Conservation (phyloP, 768 basidiomycete species). For the Lentinula edodes region DNA sequence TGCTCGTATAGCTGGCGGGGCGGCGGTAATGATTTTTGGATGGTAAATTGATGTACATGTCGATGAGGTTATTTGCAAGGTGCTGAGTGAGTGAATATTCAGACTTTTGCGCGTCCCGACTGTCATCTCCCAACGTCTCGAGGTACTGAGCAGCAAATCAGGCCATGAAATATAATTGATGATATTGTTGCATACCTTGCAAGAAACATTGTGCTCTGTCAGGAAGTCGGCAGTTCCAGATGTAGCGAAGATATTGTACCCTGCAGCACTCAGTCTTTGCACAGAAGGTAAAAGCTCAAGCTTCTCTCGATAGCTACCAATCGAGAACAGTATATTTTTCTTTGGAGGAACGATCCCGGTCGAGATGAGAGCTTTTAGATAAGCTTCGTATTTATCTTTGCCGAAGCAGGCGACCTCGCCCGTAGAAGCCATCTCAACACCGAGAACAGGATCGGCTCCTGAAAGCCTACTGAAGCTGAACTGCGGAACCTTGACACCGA, state of each 20-base stretch:
- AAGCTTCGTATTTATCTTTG: conserved; percentile 95
- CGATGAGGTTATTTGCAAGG: conserved; percentile 93
- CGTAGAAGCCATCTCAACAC: conserved; percentile 99
- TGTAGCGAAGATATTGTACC: conserved; percentile 96
- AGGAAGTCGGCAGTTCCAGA: conserved; percentile 97
- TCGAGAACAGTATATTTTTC: conserved; percentile 96
- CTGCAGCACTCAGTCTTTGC: conserved; percentile 88
- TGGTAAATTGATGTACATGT: conserved; percentile 99
- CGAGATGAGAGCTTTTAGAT: conserved; percentile 94
- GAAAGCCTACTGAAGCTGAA: conserved; percentile 97
- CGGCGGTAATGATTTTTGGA: conserved; percentile 97
- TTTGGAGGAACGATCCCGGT: conserved; percentile 93
- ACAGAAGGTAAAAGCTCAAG: conserved; percentile 92
- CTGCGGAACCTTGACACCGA: conserved; percentile 99
- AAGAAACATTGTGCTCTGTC: conserved; percentile 92
- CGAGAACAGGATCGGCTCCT: conserved; percentile 94
- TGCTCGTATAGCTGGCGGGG: conserved; percentile 94
- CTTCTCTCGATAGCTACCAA: conserved; percentile 97
- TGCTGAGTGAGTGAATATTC: conserved; percentile 98
- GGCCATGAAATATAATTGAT: not conserved
- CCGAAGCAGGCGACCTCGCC: conserved; percentile 99
- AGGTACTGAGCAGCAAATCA: conserved; percentile 54
- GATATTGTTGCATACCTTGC: conserved; percentile 59
- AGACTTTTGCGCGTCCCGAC: conserved; percentile 79
- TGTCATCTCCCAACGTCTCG: conserved; percentile 77